These are phyloP conservation scores for Acacia melanoxylon DNA, from an alignment of 306 rosid species.

Conservation along the genomic window DNA sequence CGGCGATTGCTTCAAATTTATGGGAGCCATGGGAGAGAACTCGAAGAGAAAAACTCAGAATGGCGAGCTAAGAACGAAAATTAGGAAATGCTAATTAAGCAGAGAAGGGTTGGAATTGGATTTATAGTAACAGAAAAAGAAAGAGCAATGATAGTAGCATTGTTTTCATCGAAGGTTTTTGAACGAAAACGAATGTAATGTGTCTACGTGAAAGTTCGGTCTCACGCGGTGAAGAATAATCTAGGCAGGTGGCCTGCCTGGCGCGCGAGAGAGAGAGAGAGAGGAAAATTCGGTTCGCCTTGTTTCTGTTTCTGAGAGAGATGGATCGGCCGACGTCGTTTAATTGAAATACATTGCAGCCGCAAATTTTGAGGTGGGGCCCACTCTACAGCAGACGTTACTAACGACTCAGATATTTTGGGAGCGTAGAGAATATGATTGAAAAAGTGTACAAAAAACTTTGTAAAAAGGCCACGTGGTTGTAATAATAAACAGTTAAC, in stretches of 20 bases:
- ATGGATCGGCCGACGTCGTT: not conserved
- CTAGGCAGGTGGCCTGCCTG: not conserved
- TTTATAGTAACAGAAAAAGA: not conserved
- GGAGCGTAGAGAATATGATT: not conserved
- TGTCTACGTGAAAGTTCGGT: not conserved
- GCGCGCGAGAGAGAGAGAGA: not conserved
- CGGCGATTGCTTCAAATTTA: constrained; percentile 56
- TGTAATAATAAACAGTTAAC: not conserved
- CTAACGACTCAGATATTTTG: not conserved
- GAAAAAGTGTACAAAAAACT: not conserved
- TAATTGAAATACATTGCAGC: not conserved
- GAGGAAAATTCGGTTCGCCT: not conserved
- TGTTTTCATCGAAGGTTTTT: constrained; percentile 6
- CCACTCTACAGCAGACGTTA: not conserved
- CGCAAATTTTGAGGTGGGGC: not conserved
- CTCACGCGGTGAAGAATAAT: not conserved
- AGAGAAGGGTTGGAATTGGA: not conserved
- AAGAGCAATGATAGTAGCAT: not conserved
- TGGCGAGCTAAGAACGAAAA: not conserved
- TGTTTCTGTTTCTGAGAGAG: not conserved
- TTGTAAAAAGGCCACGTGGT: not conserved
- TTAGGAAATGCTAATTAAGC: not conserved
- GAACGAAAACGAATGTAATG: not conserved
- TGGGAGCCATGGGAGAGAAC: constrained; percentile 43
- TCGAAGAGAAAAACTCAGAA: not conserved